Conservation (phyloP, 2,329 filamentous ascomycete genomes). For the Ophiostoma ulmi region DNA sequence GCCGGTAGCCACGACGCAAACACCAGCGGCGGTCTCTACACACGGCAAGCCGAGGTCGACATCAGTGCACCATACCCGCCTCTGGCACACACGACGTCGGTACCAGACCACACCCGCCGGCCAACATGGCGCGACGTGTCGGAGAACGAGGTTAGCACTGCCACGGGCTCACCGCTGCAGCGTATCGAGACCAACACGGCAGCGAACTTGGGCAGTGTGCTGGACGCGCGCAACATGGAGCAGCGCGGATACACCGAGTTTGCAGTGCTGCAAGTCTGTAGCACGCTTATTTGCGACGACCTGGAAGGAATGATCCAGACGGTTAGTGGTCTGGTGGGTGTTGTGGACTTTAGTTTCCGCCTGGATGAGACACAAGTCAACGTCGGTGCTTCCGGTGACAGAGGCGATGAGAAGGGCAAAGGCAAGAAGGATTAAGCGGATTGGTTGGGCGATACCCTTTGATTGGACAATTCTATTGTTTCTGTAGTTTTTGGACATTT, state of each 20-base stretch:
- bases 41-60: background rate
- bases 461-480: background rate
- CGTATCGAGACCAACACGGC: slow-evolving; percentile 18
- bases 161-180: slow-evolving; percentile 19
- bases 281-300: slow-evolving; percentile 63
- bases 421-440: slow-evolving; percentile 26
- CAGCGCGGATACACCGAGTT: slow-evolving; percentile 71
- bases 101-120: background rate
- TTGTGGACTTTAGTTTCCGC: slow-evolving; percentile 65
- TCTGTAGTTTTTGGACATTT: background rate
- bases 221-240: slow-evolving; percentile 60
- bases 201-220: slow-evolving; percentile 39
- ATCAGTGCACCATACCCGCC: background rate
- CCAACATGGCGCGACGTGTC: slow-evolving; percentile 22
- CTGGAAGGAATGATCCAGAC: slow-evolving; percentile 56
- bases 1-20: background rate
- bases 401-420: slow-evolving; percentile 25
- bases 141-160: slow-evolving; percentile 20
- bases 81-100: background rate
- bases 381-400: background rate
- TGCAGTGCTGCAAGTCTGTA: slow-evolving; percentile 68
- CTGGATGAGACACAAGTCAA: background rate
- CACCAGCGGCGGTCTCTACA: slow-evolving; percentile 17
- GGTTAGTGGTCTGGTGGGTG: slow-evolving; percentile 64
- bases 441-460: background rate